Conservation (phyloP, 2,329 filamentous ascomycete species). For the Fusarium foetens region DNA sequence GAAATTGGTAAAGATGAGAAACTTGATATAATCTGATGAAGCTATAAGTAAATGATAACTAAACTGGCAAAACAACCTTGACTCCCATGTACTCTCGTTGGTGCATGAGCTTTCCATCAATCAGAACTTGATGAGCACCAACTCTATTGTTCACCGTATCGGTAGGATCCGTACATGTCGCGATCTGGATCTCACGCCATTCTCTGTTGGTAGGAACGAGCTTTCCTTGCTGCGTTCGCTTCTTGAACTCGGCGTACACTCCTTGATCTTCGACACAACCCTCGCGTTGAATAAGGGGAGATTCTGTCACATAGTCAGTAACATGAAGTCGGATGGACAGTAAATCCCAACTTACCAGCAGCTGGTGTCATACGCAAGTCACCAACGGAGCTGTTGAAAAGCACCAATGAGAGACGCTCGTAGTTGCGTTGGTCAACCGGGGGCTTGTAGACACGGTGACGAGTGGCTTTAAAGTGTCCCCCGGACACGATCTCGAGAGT, state of each 20-base stretch:
- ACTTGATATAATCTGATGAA: background rate
- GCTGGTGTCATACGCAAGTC: conserved; percentile 56
- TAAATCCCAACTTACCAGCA: background rate
- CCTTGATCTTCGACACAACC: conserved; percentile 57
- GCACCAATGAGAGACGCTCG: conserved; percentile 55
- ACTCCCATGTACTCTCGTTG: conserved; percentile 59
- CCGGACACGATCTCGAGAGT: conserved; percentile 34
- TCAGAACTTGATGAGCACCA: conserved; percentile 54
- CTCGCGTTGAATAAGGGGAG: conserved; percentile 48
- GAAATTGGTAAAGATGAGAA: background rate
- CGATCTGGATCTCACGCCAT: conserved; percentile 62
- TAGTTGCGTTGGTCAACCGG: conserved; percentile 42
- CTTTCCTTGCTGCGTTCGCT: conserved; percentile 51
- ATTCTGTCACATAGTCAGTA: conserved; percentile 13
- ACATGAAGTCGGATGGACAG: rapidly evolving
- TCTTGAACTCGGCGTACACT: conserved; percentile 58
- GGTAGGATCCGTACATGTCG: conserved; percentile 55
- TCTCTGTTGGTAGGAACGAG: conserved; percentile 57
- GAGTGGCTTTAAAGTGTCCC: conserved; percentile 37
- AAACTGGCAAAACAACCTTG: conserved; percentile 56
- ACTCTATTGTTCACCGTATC: conserved; percentile 53
- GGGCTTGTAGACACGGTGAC: conserved; percentile 34
- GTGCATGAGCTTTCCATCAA: conserved; percentile 58
- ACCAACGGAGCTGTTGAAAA: conserved; percentile 59
- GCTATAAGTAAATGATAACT: background rate